phyloP scores from a whole-genome alignment of 805 yeast genomes.

The Starmerella stigmatis region DNA sequence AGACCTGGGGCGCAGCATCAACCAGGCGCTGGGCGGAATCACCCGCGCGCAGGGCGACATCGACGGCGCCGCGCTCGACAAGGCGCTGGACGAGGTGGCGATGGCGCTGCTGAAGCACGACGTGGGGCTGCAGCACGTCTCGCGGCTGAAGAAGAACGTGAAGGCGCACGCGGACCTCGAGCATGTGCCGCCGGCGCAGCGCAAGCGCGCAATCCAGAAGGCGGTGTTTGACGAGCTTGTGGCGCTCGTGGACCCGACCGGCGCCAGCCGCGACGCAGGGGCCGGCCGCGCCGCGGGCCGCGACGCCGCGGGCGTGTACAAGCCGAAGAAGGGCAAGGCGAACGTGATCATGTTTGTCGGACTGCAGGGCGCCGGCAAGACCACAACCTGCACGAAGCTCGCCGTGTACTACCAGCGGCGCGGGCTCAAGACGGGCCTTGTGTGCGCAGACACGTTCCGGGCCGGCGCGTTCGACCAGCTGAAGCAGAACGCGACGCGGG shows the following conservation, averaged over 20 bases:
- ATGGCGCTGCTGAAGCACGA: constrained; percentile 89
- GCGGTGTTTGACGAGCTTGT: constrained; percentile 90
- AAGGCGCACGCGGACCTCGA: constrained; percentile 45
- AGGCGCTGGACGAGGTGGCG: constrained; percentile 75
- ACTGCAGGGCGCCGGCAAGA: constrained; percentile 97
- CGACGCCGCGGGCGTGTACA: constrained; percentile 41
- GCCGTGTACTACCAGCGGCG: constrained; percentile 90
- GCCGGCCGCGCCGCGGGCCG: constrained; percentile 22
- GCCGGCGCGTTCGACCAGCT: constrained; percentile 99
- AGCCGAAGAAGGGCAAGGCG: constrained; percentile 72
- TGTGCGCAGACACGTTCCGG: constrained; percentile 98
- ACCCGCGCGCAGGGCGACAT: constrained; percentile 42
- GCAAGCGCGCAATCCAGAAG: constrained; percentile 74
- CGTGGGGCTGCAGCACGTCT: constrained; percentile 78
- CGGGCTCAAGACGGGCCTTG: constrained; percentile 90
- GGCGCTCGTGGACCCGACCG: constrained; percentile 61
- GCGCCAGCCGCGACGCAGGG: constrained; percentile 1
- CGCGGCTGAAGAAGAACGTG: constrained; percentile 62
- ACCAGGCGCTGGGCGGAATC: constrained; percentile 58
- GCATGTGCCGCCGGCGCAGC: constrained; percentile 49
- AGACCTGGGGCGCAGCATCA: constrained; percentile 67
- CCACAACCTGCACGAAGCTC: constrained; percentile 91
- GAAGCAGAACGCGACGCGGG: constrained; percentile 93
- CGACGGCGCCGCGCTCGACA: constrained; percentile 55
- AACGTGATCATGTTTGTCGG: constrained; percentile 96